A percentile compares a stretch with the other conserved stretches of the same genome.
phyloP scores from a whole-genome alignment of 2,329 filamentous ascomycete genomes.

The Diaporthe humulicola region DNA sequence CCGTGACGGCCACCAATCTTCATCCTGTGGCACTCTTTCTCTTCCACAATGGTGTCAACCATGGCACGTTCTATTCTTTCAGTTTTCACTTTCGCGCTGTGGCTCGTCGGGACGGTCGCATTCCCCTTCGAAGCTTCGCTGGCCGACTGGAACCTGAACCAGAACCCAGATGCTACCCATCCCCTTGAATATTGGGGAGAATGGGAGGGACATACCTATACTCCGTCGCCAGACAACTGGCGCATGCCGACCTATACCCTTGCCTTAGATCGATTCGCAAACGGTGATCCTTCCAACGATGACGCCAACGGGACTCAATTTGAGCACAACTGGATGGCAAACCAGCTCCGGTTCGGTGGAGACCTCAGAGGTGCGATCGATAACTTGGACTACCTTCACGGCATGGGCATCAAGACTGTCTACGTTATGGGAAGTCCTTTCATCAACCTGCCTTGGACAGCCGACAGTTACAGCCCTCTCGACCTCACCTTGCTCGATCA shows the following conservation, averaged over 20 bases:
- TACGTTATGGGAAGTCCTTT: slow-evolving; percentile 72
- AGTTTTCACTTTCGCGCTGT: slow-evolving; percentile 33
- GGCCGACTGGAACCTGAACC: slow-evolving; percentile 37
- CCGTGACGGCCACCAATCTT: background rate
- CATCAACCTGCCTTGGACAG: slow-evolving; percentile 73
- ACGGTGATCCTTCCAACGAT: slow-evolving; percentile 73
- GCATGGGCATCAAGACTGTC: slow-evolving; percentile 71
- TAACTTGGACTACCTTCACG: slow-evolving; percentile 71
- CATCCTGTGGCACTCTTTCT: slow-evolving; percentile 1
- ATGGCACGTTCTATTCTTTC: slow-evolving; percentile 9
- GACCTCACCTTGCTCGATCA: slow-evolving; percentile 74
- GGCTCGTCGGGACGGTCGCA: slow-evolving; percentile 25
- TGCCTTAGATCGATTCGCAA: slow-evolving; percentile 72
- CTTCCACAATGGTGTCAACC: slow-evolving; percentile 26
- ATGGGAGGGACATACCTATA: slow-evolving; percentile 36
- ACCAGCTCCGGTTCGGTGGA: slow-evolving; percentile 73
- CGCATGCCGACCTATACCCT: slow-evolving; percentile 61
- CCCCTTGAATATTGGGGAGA: slow-evolving; percentile 39
- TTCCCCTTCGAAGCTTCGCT: slow-evolving; percentile 36
- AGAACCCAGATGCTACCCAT: slow-evolving; percentile 13
- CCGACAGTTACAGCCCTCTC: slow-evolving; percentile 67
- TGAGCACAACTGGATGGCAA: slow-evolving; percentile 69
- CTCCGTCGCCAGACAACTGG: slow-evolving; percentile 37
- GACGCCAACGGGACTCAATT: slow-evolving; percentile 70
- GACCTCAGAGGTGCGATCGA: slow-evolving; percentile 68